These are phyloP conservation scores for Sextonia rubra DNA, from an alignment of 164 flowering plant species.

Conservation along the genomic window DNA sequence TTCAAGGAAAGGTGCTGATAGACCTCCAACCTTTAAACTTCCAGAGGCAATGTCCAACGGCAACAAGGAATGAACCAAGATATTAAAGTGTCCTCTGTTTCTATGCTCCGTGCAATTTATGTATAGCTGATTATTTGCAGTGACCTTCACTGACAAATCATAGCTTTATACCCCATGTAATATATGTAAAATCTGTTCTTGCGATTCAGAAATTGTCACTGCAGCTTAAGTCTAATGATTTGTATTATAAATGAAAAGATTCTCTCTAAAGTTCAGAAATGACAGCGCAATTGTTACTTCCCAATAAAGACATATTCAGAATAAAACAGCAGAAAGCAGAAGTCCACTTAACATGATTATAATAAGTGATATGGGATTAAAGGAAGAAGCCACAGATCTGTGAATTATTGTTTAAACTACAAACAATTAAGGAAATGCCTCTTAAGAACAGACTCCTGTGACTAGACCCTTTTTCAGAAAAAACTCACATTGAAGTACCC, in stretches of 20 bases:
- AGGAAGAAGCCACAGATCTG: too few species aligned
- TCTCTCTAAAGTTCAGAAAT: not conserved
- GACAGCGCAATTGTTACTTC: not conserved
- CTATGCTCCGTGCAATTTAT: constrained; percentile 7
- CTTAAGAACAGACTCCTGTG: not conserved
- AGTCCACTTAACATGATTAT: not conserved
- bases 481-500: not conserved
- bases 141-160: not conserved
- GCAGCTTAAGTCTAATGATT: not conserved
- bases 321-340: not conserved
- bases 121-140: constrained; percentile 16
- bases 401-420: not conserved
- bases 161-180: not conserved
- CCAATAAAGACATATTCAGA: not conserved
- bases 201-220: not conserved
- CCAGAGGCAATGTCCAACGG: constrained; percentile 62
- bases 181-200: not conserved
- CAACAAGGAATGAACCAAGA: constrained; percentile 35
- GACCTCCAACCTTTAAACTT: constrained; percentile 73
- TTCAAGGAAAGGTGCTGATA: constrained; percentile 80
- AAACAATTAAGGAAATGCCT: not conserved
- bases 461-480: not conserved
- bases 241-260: not conserved
- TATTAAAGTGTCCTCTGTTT: constrained; percentile 1
- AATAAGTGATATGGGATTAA: not conserved